Evolutionary conservation across 1,139 yeast species (phyloP).

Genomic region (Pichia sp.): DNA sequence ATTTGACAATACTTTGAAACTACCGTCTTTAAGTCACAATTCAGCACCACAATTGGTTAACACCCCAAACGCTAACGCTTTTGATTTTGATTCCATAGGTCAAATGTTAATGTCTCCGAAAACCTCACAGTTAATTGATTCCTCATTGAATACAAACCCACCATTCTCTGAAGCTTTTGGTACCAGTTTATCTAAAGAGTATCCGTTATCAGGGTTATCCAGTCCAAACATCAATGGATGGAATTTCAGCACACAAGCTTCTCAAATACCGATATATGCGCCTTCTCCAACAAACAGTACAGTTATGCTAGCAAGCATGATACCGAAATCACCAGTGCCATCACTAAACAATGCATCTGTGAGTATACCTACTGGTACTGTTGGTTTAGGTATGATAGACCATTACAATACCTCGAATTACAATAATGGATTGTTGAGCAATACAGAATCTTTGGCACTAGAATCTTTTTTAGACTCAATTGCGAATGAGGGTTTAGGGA

Average conservation of each 20-base stretch:
- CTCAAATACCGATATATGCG: neutral
- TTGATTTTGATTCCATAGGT: conserved; percentile 12
- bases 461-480: conserved; percentile 35
- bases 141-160: neutral
- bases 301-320: neutral
- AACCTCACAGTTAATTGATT: neutral
- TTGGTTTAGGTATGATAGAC: neutral
- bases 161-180: neutral
- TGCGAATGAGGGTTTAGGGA: conserved; percentile 23
- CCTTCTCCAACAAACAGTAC: neutral
- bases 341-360: neutral
- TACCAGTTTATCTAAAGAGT: neutral
- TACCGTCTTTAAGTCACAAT: neutral
- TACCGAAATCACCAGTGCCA: neutral
- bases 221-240: neutral
- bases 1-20: neutral
- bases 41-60: neutral
- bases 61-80: neutral
- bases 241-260: neutral
- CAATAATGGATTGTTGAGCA: conserved; percentile 22
- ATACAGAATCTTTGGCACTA: conserved; percentile 31
- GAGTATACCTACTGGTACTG: neutral
- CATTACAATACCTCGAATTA: neutral
- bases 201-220: neutral
- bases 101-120: conserved; percentile 13